Base-by-base conservation (phyloP, 306 rosid species). In the Gillenia trifoliata region DNA sequence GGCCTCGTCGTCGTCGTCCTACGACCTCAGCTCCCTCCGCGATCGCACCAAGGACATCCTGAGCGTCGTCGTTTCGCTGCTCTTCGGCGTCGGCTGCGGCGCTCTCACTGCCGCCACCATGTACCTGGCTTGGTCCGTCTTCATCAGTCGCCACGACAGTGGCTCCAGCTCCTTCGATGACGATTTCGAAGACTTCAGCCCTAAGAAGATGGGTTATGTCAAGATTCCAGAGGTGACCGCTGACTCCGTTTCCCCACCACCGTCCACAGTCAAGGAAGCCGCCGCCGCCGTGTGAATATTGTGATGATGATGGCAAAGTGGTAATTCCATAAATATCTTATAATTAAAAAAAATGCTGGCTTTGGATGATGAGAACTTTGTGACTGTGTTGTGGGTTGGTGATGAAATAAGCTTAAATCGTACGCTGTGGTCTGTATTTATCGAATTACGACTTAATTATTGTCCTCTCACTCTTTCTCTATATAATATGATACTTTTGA, bases 21-120 rank as follows among this genome's bases (percentile, higher is more conserved):
- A 84, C 68, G 96, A 88, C 57, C 88, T 87, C 77, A 74, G 79
- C 80, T 94, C 98, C 28, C 91, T 94, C 50, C 95, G 97, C 62
- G 93, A 89, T 45, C 97, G 98, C 73, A 85, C 97, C 79, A 86
- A 85, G 83, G 98, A 94, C 79, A 91, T 94, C 68, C 88, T 91
- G 67, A 94, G 93, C 83, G 93, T 94, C 31, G 98, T 91, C 11
- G 86, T 91, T 25, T 96, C 96, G 30, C 65, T 94, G 66, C 95
- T 94, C 55, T 91, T 94, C 72, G 98, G 98, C 41, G 87, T 90
- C n/a, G 93, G 93, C 16, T 90, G 96, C 64, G 98, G 98, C 2
- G 94, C 96, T 31, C 93, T 94, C 75, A 85, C 93, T 15, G 93
- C 96, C 30, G 96, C 96, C 31, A 85, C 96, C 74, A 78, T 94